Evolutionary conservation across 2,329 filamentous ascomycete species (phyloP).

Genomic region (Cercospora berteroae): DNA sequence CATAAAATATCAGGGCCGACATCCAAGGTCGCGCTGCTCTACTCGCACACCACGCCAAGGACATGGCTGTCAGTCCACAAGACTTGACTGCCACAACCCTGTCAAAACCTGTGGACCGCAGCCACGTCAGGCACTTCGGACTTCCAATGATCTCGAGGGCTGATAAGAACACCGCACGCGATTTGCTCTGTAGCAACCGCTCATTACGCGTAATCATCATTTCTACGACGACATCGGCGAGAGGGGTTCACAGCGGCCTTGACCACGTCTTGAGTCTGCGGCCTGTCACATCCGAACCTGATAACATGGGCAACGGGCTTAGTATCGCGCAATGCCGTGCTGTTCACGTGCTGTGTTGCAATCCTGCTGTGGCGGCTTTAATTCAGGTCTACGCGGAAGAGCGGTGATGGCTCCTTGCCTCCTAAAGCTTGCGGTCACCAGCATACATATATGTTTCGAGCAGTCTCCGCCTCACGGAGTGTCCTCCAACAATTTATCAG

Average conservation of each 20-base stretch:
- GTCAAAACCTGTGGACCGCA: not conserved
- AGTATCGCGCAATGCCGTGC: not conserved
- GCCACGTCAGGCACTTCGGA: not conserved
- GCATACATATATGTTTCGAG: not conserved
- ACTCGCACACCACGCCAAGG: not conserved
- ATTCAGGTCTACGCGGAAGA: not conserved
- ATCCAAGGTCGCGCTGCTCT: not conserved
- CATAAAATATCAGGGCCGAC: not conserved
- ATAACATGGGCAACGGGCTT: not conserved
- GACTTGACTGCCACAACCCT: not conserved
- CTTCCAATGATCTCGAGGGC: not conserved
- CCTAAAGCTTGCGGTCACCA: not conserved
- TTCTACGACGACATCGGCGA: not conserved
- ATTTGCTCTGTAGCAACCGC: not conserved
- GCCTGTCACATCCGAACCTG: conserved; percentile 1
- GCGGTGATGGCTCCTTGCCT: not conserved
- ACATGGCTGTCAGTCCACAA: not conserved
- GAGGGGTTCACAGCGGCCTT: not conserved
- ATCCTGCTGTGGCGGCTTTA: not conserved
- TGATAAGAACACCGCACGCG: not conserved
- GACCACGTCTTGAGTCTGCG: not conserved
- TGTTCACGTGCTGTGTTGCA: not conserved
- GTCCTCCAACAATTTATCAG: not conserved
- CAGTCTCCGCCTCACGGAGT: not conserved
- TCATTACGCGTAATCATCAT: not conserved